These are phyloP conservation scores for Fraxinus xanthoxyloides DNA, from an alignment of 305 asterid species.

Conservation along the genomic window DNA sequence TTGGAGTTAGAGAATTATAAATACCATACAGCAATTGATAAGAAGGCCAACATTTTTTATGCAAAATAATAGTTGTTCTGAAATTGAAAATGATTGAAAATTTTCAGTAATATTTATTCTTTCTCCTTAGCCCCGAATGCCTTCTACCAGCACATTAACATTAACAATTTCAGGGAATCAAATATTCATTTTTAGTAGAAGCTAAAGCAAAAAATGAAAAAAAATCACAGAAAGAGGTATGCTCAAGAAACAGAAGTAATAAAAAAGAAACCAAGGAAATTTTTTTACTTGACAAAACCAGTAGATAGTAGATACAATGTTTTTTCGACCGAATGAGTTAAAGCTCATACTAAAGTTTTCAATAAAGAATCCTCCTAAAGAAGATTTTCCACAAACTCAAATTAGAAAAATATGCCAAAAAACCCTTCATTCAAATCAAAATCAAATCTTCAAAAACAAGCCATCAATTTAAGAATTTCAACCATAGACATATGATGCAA, in stretches of 20 bases:
- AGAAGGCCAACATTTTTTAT: background rate
- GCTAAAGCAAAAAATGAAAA: background rate
- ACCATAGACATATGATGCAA: background rate
- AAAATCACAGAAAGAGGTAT: background rate
- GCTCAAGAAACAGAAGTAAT: background rate
- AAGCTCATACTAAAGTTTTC: background rate
- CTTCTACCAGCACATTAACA: background rate
- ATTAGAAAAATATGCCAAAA: conserved; percentile 4
- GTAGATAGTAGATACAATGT: background rate
- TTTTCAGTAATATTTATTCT: too few species aligned
- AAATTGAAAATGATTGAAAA: background rate
- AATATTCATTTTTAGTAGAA: background rate
- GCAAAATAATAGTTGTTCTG: background rate
- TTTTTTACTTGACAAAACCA: background rate
- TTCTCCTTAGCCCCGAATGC: background rate
- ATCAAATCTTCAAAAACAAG: background rate
- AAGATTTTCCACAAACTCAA: background rate
- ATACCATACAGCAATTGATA: background rate
- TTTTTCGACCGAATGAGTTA: conserved; percentile 1
- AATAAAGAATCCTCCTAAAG: conserved; percentile 6
- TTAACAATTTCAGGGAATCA: background rate
- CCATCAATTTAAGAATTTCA: background rate
- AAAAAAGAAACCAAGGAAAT: background rate
- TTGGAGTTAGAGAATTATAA: background rate
- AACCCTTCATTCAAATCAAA: background rate